Conservation (phyloP, 1,284 basidiomycete genomes). For the Ceratobasidium sp. region DNA sequence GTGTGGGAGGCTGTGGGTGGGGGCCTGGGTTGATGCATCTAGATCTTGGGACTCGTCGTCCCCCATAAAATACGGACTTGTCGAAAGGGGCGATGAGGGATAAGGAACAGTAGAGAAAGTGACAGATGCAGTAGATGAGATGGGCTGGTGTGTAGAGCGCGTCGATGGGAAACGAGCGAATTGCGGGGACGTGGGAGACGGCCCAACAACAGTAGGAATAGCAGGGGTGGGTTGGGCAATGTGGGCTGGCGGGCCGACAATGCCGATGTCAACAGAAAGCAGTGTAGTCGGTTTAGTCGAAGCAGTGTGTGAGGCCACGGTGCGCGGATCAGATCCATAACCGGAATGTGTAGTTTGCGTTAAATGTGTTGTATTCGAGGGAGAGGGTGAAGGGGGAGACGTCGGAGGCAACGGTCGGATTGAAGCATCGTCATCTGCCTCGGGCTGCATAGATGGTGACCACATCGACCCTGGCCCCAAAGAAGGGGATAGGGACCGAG, state of each 20-base stretch:
- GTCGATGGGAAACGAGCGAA: constrained; percentile 58
- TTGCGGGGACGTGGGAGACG: constrained; percentile 47
- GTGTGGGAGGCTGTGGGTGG: constrained; percentile 90
- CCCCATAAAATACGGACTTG: constrained; percentile 33
- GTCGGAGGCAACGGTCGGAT: constrained; percentile 88
- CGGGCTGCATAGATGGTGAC: constrained; percentile 77
- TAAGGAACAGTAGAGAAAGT: constrained; percentile 66
- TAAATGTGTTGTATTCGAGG: constrained; percentile 79
- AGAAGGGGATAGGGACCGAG: constrained; percentile 49
- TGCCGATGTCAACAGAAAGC: constrained; percentile 85
- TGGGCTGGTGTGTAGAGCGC: constrained; percentile 69
- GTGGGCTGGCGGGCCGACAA: constrained; percentile 76
- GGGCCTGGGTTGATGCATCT: constrained; percentile 72
- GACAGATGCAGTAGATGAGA: constrained; percentile 72
- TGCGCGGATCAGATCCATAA: constrained; percentile 67
- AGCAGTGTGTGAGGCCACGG: constrained; percentile 76
- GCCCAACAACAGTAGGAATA: constrained; percentile 47
- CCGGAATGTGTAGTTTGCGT: constrained; percentile 71
- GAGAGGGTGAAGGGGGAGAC: constrained; percentile 84
- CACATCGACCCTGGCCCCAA: constrained; percentile 66
- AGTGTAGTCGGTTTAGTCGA: constrained; percentile 97
- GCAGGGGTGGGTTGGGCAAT: constrained; percentile 82
- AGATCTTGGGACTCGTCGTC: constrained; percentile 40
- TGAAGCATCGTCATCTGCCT: constrained; percentile 92
- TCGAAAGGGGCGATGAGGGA: constrained; percentile 43